Evolutionary conservation across 345 rosid species (phyloP), one percentile per base, ranked within the genome.

Genomic region (Rubroshorea leprosula): DNA sequence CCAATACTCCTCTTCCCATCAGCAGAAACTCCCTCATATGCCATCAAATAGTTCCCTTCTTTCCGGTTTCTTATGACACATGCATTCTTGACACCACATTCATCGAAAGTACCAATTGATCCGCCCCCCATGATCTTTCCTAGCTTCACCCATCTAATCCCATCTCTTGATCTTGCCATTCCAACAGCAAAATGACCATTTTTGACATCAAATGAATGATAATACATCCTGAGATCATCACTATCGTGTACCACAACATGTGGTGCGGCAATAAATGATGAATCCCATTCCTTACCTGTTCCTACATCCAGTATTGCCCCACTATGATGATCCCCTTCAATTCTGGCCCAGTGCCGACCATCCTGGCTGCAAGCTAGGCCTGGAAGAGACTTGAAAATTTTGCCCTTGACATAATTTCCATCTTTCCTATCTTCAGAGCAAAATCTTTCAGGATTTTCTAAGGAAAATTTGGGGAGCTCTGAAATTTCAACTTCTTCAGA

Each of bases 301-400:
- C 85, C 85, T 3, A 74, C 76, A 38, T 74, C 85, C 19, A 77
- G 70, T 57, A 80, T 20, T 15, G 82, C 80, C 35, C 77, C 80
- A 31, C 76, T 75, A 18, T 77, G 82, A 55, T 77, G 76, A 8
- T 75, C 80, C 24, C 82, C 78, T 72, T 80, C 80, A 24, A 77
- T 62, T 59, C 78, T 77, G 2, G 80, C 82, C 85, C 82, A 77
- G 44, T 80, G 65, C 61, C 76, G 63, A 39, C 78, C 78, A 43
- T 80, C 80, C 59, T 75, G 82, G 62, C 82, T 80, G n/a, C 68
- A 72, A 17, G 73, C 80, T 48, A 77, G 60, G 6, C 82, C 80
- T 8, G 77, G 82, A 51, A 72, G 67, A 51, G 76, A 74, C 65
- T 62, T 67, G 12, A 67, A 60, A 21, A 67, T 24, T 2, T 46